Base-by-base conservation (phyloP, 1,139 yeast species). In the Geotrichum klebahnii region DNA sequence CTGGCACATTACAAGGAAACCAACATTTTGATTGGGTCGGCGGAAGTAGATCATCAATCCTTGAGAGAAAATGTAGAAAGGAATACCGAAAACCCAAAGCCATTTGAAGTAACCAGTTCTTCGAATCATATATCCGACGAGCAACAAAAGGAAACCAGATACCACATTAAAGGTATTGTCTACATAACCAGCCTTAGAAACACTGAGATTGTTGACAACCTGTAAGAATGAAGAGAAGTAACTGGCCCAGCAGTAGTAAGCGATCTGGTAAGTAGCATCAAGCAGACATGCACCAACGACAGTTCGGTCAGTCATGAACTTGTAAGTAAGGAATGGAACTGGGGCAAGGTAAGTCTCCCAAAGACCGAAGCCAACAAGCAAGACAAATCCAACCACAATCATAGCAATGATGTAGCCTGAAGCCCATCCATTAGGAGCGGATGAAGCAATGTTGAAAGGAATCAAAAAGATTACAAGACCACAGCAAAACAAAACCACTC, bases 31-130 rank as follows among this genome's bases (percentile, higher is more conserved):
- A 12, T 55, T 56, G 12, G 56, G 58, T 33, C 59, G 59, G 37
- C 69, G 60, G 61, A 65, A 66, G 46, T 62, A 57, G 49, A 66
- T 62, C 67, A 66, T 59, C 32, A 66, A 54, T 31, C 70, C 70
- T 12, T 58, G 54, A 26, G 67, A 69, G 10, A 67, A 51, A 26
- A 60, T 49, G 45, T 55, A 46, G 17, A 69, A 48, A 0, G 72
- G 71, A 8, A 65, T 51, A 17, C 65, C 70, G 14, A 33, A 8
- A n/a, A 33, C 14, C 10, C 36, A 33, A 6, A 14, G 16, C 36
- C 36, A 33, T 17, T 33, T 33, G 36, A 33, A 33, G 16, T 14
- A 10, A n/a, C 16, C 16, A 6, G 16, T 10, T 6, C 14, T 9
- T n/a, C 36, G 36, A 17, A 33, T 14, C 8, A 6, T 10, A 17